These are phyloP conservation scores for Fusarium algeriense DNA, from an alignment of 2,329 filamentous ascomycete genomes.

Conservation along the genomic window DNA sequence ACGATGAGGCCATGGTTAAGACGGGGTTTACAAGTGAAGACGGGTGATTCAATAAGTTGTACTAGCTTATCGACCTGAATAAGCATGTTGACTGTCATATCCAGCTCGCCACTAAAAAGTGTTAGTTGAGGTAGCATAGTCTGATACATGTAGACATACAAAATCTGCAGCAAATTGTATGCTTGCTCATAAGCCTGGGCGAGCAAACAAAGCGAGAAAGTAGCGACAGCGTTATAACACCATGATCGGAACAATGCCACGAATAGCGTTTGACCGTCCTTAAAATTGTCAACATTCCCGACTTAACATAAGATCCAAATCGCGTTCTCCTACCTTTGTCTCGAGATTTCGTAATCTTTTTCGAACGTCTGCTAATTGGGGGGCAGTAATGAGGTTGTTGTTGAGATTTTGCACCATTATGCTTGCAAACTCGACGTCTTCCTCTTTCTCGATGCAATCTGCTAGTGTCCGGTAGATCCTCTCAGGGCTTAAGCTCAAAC, in stretches of 20 bases:
- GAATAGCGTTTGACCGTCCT: conserved; percentile 96
- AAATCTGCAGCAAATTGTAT: conserved; percentile 94
- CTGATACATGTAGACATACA: conserved; percentile 66
- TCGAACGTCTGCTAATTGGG: conserved; percentile 89
- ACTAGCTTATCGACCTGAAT: conserved; percentile 99
- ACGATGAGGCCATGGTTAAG: background rate
- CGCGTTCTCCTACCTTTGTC: conserved; percentile 69
- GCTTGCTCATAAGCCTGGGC: conserved; percentile 98
- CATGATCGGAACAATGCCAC: conserved; percentile 94
- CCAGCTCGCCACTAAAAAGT: conserved; percentile 84
- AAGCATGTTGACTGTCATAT: conserved; percentile 98
- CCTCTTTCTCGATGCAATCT: conserved; percentile 96
- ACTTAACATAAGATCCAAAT: background rate
- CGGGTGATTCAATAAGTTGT: conserved; percentile 94
- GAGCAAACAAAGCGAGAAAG: conserved; percentile 93
- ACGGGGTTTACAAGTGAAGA: conserved; percentile 89
- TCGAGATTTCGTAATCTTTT: conserved; percentile 93
- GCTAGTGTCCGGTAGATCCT: conserved; percentile 95
- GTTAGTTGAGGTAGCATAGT: background rate
- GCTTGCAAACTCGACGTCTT: conserved; percentile 97
- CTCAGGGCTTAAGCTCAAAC: conserved; percentile 91
- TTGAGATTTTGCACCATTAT: conserved; percentile 99
- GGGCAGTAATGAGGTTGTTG: conserved; percentile 98
- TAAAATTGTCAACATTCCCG: conserved; percentile 18
- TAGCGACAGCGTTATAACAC: conserved; percentile 98